Base-by-base conservation (phyloP, 257 asterid species). In the Rehmannia glutinosa region DNA sequence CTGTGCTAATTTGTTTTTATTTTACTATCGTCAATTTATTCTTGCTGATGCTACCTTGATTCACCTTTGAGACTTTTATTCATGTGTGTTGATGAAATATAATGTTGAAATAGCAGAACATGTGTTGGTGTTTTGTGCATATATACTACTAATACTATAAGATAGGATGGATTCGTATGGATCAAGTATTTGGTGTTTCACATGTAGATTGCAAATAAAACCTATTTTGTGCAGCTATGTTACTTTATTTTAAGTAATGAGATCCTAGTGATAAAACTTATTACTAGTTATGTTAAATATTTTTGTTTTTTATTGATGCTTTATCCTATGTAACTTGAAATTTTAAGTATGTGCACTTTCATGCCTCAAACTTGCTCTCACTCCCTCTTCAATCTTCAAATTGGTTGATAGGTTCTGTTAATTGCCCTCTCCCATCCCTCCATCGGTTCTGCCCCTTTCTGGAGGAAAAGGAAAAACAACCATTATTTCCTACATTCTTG, bases 21-120 rank as follows among this genome's bases (percentile, higher is more conserved):
- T 52, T 61, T 20, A 50, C 75, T 49, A 43, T 35, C 27, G 24
- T 23, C 52, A 19, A 16, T 58, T 65, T 66, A 21, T 53, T 28
- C 35, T 28, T 53, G 60, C 47, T 64, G 24, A 69, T 70, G 62
- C 49, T 39, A 20, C 55, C 59, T 38, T 9, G 9, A 13, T 61
- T 58, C 41, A 35, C 36, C 52, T 72, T 54, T 35, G 54, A 36
- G 47, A 46, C 69, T 8, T 38, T 21, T 72, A 24, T 60, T 76
- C 39, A 60, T 43, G 62, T 56, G 36, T 25, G 11, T 49, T 59
- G 65, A 35, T 72, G 61, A 68, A 46, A 51, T 24, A 19, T 16
- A 30, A 46, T 43, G 49, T 58, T 42, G 33, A 57, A 21, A 28
- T 57, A 42, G 32, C 66, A 30, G 39, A 30, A 33, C 39, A 45